Conservation (phyloP, 2,329 filamentous ascomycete species). For the Hypoxylon sp. region DNA sequence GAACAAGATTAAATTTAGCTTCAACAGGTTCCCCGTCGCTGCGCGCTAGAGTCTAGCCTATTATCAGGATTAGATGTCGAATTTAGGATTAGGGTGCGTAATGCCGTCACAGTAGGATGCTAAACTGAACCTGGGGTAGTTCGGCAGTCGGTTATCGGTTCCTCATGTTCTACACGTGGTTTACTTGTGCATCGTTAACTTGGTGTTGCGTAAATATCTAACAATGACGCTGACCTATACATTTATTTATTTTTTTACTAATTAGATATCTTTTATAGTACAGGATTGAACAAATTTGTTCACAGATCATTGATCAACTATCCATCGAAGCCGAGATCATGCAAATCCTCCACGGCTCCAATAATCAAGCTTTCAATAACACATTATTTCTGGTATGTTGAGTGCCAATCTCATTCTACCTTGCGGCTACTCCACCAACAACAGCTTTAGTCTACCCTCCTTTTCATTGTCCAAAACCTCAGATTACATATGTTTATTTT, state of each 20-base stretch:
- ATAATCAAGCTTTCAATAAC: constrained; percentile 42
- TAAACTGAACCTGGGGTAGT: constrained; percentile 11
- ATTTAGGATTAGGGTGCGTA: constrained; percentile 9
- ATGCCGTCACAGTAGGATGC: too few relatives aligned
- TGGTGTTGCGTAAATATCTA: too few relatives aligned
- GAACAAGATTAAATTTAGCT: constrained; percentile 26
- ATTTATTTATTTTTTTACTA: too few relatives aligned
- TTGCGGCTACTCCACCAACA: constrained; percentile 1
- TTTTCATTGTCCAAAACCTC: too few relatives aligned
- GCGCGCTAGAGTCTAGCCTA: constrained; percentile 22
- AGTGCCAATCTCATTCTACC: constrained; percentile 29
- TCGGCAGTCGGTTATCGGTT: not conserved
- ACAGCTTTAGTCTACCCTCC: not conserved
- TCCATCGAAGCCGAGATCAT: constrained; percentile 36
- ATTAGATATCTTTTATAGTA: too few relatives aligned
- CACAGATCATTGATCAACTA: constrained; percentile 10
- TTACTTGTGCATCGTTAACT: not conserved
- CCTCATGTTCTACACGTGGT: constrained; percentile 6
- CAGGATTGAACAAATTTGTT: constrained; percentile 32
- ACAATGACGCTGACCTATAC: too few relatives aligned
- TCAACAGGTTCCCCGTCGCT: constrained; percentile 13
- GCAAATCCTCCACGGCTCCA: constrained; percentile 39
- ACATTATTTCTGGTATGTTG: constrained; percentile 22
- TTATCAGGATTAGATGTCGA: constrained; percentile 14
- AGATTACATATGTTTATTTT: too few relatives aligned